Evolutionary conservation across 768 basidiomycete genomes (phyloP), one percentile per base, ranked within the genome.

Genomic region (Calocera cornea): DNA sequence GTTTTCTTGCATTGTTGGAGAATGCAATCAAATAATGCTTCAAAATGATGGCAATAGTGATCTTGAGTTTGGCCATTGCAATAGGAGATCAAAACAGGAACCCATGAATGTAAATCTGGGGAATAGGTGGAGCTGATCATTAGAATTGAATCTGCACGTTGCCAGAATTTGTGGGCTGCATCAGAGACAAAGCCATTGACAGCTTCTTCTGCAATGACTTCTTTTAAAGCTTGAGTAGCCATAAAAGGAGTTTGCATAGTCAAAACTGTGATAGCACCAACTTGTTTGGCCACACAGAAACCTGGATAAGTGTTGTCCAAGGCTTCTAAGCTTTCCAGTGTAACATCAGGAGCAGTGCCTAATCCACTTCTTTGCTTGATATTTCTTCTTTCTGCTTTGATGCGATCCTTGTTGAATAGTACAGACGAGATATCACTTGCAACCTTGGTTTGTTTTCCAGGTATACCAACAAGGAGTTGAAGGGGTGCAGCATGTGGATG

Each of bases 81-180:
- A 49, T 73, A 80, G 0, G 77, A 75, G 7, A 78, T 40, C 0
- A 79, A 29, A 0, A 70, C 74, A 17, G 78, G 78, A 34, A 76
- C 73, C 79, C 78, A 80, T 17, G 73, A 72, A 3, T 66, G 67
- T 2, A 78, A 71, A 7, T 68, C 65, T 0, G 67, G 71, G 17
- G 72, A 76, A 64, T 76, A 78, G 0, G 70, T 68, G 0, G 77
- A 79, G 1, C 71, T 73, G 14, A 78, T 70, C 67, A 80, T 76
- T 19, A 79, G 74, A 1, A 78, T 65, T 7, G 69, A 67, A 17
- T 73, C 76, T 1, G 69, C 67, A 2, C 74, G 72, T n/a, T 40
- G 64, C 74, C 76, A 80, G 66, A 69, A 80, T 12, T 75, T 74
- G 70, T 80, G 78, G 11, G 77, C 77, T 0, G 74, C 78, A 71